These are phyloP conservation scores for Pichia sp. DNA, from an alignment of 1,139 yeast species.

Conservation along the genomic window DNA sequence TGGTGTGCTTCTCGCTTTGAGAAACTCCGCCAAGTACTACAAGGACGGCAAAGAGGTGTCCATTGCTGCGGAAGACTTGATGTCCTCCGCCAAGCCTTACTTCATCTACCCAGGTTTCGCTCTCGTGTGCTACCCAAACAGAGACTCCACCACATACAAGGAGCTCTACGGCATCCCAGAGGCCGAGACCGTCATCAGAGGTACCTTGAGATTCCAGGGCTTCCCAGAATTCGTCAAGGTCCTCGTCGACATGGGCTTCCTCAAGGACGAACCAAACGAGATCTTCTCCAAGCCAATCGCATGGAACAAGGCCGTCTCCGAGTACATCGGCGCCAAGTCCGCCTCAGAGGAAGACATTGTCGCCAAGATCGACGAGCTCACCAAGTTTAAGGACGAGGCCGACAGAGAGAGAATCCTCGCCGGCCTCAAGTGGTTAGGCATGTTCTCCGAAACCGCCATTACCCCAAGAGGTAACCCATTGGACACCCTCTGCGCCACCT, in stretches of 20 bases:
- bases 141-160: conserved; percentile 93
- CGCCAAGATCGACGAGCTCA: conserved; percentile 69
- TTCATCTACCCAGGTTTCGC: conserved; percentile 94
- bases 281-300: conserved; percentile 55
- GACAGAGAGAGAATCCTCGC: conserved; percentile 82
- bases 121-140: conserved; percentile 93
- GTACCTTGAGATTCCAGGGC: conserved; percentile 96
- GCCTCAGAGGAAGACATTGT: conserved; percentile 66
- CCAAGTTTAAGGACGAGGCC: conserved; percentile 73
- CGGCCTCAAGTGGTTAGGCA: conserved; percentile 92
- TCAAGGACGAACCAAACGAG: conserved; percentile 67
- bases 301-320: conserved; percentile 86
- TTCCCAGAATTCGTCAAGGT: conserved; percentile 98
- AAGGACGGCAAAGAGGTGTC: conserved; percentile 77
- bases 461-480: conserved; percentile 91
- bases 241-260: conserved; percentile 88
- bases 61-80: conserved; percentile 82
- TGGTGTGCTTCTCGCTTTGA: conserved; percentile 91
- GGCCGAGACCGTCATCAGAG: conserved; percentile 95
- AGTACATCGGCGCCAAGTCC: conserved; percentile 70
- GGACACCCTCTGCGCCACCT: conserved; percentile 93
- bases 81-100: conserved; percentile 94
- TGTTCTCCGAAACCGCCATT: conserved; percentile 70
- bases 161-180: conserved; percentile 93
- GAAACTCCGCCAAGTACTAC: conserved; percentile 89